Base-by-base conservation (phyloP, 495 filamentous ascomycete species). In the Chaetomidium leptoderma region DNA sequence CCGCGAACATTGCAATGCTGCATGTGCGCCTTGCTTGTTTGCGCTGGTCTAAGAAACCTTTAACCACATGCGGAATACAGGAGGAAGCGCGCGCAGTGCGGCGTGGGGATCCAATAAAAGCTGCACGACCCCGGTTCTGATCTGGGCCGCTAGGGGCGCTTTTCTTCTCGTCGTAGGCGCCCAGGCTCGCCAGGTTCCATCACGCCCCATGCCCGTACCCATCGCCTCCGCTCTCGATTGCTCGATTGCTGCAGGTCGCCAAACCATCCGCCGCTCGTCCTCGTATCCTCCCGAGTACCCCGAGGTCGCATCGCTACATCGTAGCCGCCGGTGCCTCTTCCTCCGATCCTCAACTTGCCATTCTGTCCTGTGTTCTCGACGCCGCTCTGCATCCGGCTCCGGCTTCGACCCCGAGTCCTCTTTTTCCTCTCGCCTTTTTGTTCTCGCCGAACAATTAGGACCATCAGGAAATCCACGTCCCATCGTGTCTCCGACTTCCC, bases 121-220 rank as follows among this genome's bases (percentile, higher is more conserved):
- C 51, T 21, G 35, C 30, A 24, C 4, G 27, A 54, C 51, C 58
- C 58, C 24, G 32, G 58, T 44, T 32, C 48, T 19, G 36, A 45
- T 53, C 49, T 40, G 47, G 57, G n/a, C n/a, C n/a, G n/a, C n/a
- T n/a, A n/a, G n/a, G n/a, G n/a, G 32, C 50, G 53, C 46, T 27
- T 52, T 57, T n/a, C 59, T 53, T 19, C 40, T 56, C 36, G n/a
- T 52, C 13, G 53, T n/a, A 3, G 51, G 16, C 37, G 26, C 17
- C 16, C 36, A 30, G 26, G 32, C 37, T 30, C 9, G 26, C 45
- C 45, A 26, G 24, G 24, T 17, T 29, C 24, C 24, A 47, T n/a
- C 26, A n/a, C n/a, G n/a, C n/a, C n/a, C n/a, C n/a, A n/a, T n/a
- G n/a, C n/a, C n/a, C n/a, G n/a, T n/a, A n/a, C n/a, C n/a, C n/a